These are phyloP conservation scores for Cordyceps militaris DNA, from an alignment of 2,329 filamentous ascomycete species.

Conservation along the genomic window DNA sequence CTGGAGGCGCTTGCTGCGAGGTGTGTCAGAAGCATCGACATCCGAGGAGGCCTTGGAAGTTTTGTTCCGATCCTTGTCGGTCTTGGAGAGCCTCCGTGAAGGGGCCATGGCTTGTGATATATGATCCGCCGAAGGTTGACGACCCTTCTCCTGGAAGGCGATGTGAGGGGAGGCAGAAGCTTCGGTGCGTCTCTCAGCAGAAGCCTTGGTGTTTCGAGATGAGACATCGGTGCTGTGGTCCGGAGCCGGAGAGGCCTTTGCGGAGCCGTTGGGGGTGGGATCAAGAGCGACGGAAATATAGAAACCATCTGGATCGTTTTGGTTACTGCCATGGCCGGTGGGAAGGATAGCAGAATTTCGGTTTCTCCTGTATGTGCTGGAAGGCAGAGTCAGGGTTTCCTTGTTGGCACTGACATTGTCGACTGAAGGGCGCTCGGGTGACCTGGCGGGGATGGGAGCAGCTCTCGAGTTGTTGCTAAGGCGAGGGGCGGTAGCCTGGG, in stretches of 20 bases:
- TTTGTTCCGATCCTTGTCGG: slow-evolving; percentile 26
- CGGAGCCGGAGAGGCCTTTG: slow-evolving; percentile 45
- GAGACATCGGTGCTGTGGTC: slow-evolving; percentile 41
- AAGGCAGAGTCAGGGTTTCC: slow-evolving; percentile 62
- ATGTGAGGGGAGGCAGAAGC: slow-evolving; percentile 68
- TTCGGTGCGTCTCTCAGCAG: slow-evolving; percentile 40
- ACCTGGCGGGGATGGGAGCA: slow-evolving; percentile 45
- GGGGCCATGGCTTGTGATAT: slow-evolving; percentile 45
- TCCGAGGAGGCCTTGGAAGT: slow-evolving; percentile 24
- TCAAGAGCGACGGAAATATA: slow-evolving; percentile 70
- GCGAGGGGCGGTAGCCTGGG: slow-evolving; percentile 39
- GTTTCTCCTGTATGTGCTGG: slow-evolving; percentile 71
- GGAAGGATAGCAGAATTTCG: slow-evolving; percentile 62
- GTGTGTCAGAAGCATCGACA: slow-evolving; percentile 64
- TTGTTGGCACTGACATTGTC: slow-evolving; percentile 21
- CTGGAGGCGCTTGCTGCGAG: slow-evolving; percentile 51
- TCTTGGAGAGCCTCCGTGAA: slow-evolving; percentile 42
- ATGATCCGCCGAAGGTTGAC: slow-evolving; percentile 50
- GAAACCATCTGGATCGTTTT: slow-evolving; percentile 58
- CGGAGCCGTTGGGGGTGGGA: slow-evolving; percentile 51
- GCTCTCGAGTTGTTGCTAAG: slow-evolving; percentile 46
- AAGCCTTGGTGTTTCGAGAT: slow-evolving; percentile 51
- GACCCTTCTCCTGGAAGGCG: slow-evolving; percentile 78
- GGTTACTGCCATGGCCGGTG: slow-evolving; percentile 35
- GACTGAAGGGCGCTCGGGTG: slow-evolving; percentile 44